Evolutionary conservation across 148 eudicot species (phyloP).

Genomic region (Polygonum maritimum): DNA sequence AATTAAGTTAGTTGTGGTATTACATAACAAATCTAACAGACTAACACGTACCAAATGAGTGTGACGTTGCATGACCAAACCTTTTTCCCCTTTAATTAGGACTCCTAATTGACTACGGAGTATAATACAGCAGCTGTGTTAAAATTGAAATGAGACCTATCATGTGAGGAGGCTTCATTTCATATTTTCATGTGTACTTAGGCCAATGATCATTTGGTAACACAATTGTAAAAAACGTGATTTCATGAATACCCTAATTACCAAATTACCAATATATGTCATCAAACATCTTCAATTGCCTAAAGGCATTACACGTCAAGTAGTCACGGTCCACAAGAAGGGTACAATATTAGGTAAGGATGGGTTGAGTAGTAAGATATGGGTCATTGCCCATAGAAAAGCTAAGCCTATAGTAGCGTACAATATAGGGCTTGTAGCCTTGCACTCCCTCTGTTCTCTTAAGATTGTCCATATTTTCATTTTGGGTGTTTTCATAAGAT

Average conservation of each 20-base stretch:
- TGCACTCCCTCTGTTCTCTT: too few species aligned
- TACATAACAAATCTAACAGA: not conserved
- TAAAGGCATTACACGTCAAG: not conserved
- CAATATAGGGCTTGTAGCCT: too few species aligned
- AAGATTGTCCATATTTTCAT: too few species aligned
- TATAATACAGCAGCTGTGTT: not conserved
- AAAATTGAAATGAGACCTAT: too few species aligned
- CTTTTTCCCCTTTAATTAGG: not conserved
- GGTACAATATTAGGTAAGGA: not conserved
- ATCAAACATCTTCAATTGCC: not conserved
- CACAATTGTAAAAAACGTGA: too few species aligned
- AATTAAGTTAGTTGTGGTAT: not conserved
- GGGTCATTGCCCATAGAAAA: not conserved
- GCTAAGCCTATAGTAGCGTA: too few species aligned
- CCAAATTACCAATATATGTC: not conserved
- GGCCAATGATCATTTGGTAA: too few species aligned
- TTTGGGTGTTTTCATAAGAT: too few species aligned
- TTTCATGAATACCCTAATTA: too few species aligned
- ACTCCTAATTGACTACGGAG: not conserved
- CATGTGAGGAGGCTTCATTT: too few species aligned
- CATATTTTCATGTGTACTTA: too few species aligned
- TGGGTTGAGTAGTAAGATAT: not conserved
- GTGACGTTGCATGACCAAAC: not conserved
- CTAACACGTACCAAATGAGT: not conserved
- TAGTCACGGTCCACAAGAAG: not conserved